These are phyloP conservation scores for Monilinia fructigena DNA, from an alignment of 2,329 filamentous ascomycete genomes.

Conservation along the genomic window DNA sequence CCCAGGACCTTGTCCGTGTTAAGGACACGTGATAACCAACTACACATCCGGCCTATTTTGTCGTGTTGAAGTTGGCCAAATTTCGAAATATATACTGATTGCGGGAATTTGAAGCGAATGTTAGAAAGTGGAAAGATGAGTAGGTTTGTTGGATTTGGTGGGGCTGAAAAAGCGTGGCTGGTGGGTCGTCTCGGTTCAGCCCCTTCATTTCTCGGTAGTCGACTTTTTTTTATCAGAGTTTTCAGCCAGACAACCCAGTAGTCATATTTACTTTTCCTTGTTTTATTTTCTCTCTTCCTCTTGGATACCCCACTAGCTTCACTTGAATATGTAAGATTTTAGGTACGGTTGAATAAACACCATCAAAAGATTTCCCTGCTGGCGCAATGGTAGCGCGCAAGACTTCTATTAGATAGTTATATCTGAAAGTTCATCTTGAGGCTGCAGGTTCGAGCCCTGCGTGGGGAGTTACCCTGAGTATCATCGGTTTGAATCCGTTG, in stretches of 20 bases:
- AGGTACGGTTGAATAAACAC: accelerated
- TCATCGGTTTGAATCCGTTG: neutral
- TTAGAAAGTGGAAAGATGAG: neutral
- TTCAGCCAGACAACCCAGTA: neutral
- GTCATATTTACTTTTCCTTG: neutral
- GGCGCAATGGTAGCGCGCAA: slow-evolving; percentile 20
- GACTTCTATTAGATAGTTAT: neutral
- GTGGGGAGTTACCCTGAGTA: slow-evolving; percentile 11
- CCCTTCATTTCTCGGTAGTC: slow-evolving; percentile 13
- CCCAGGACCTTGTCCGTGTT: slow-evolving; percentile 20
- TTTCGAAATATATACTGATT: neutral
- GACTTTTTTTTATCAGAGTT: slow-evolving; percentile 1
- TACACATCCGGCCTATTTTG: slow-evolving; percentile 14
- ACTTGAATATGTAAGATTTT: accelerated
- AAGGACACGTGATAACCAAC: slow-evolving; percentile 22
- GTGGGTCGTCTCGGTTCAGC: slow-evolving; percentile 11
- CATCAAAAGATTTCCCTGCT: slow-evolving; percentile 12
- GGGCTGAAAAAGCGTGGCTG: neutral
- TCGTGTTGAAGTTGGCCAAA: neutral
- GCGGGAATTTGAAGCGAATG: neutral
- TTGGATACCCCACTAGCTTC: no score
- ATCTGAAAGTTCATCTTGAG: neutral
- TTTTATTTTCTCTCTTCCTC: neutral
- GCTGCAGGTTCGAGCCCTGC: slow-evolving; percentile 2
- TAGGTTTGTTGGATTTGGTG: neutral